Evolutionary conservation across 2,329 filamentous ascomycete species (phyloP), one percentile per base, ranked within the genome.

Genomic region (Hypoxylon sp.): DNA sequence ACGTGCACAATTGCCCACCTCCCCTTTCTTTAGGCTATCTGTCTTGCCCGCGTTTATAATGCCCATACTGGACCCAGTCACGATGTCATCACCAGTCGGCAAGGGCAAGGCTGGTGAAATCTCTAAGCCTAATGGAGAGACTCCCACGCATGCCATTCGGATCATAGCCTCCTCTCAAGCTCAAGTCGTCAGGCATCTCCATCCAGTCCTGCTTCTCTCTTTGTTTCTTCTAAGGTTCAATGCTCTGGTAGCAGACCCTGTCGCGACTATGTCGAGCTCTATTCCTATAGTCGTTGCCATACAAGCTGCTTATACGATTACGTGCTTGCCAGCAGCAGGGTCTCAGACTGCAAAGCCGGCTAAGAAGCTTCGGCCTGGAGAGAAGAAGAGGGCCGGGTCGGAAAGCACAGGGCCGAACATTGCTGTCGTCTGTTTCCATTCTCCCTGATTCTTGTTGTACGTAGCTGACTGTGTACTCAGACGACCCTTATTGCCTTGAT

Each of bases 401-500:
- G 83, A 83, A 23, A 74, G 79, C 72, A 73, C 80, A 72, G 77
- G 83, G 75, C 77, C 82, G 7, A 85, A 83, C 65, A 75, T 81
- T 6, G 74, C 84, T 50, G 80, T 84, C 67, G 86, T 88, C 79
- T 62, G 84, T 79, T 9, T 25, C 38, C 49, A 10, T 21, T 30
- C 48, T 34, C 5, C 11, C n/a, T 41, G 23, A 3, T 51, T 45
- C 10, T 7, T 58, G 9, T 30, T 52, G 25, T 50, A 48, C 21
- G 6, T 48, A 32, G 60, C 62, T 69, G 30, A 70, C 71, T 10
- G 68, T 86, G 53, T 83, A 83, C 5, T 19, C 76, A 97, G 85
- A 90, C 93, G 1, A 85, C 88, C 1, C 85, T 96, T 71, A 83
- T 94, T 63, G 90, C 92, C 6, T 86, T 95, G 32, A 78, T 89